Evolutionary conservation across 2,329 filamentous ascomycete genomes (phyloP), one percentile per base, ranked within the genome.

Genomic region (Alternaria ethzedia): DNA sequence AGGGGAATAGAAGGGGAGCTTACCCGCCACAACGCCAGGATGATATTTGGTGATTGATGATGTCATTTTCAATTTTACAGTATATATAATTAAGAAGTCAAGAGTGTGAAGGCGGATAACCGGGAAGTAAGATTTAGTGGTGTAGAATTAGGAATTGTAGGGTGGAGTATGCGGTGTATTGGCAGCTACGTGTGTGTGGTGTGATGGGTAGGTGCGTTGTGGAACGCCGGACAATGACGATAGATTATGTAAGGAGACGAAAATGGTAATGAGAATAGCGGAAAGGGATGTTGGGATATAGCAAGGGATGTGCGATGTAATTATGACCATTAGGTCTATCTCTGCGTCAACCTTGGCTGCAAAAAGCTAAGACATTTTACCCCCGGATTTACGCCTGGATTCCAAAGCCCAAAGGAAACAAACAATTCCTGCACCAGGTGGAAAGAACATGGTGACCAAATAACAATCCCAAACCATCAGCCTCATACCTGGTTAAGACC

Each of bases 11-110:
- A 17, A 11, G n/a, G 5, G 9, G n/a, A 41, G 36, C 36, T 41
- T 41, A 41, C 36, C 36, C 73, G 73, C 75, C 74, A 77, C 71
- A 69, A 73, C 70, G 74, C 71, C 74, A 41, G 36, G 36, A 41
- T 41, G 9, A 41, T 41, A 1, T 41, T 41, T 17, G 36, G 36
- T 41, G 36, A 41, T 41, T 41, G 36, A 41, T 41, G 36, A 41
- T 41, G 36, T 41, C 36, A 41, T 41, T 1, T 1, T 6, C 0
- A 41, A 41, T 41, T 36, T 36, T 5, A 36, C 7, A 2, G 5
- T 5, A 1, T 1, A 15, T 32, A 32, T 4, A 7, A 32, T 8
- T 6, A 13, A 8, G 1, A 32, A 15, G 4, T 3, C 4, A 1
- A 15, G 2, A 32, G 13, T 3, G 30, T 15, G 6, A 6, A 6